phyloP scores from a whole-genome alignment of 2,329 filamentous ascomycete genomes.

The Plectosphaerella sp. region DNA sequence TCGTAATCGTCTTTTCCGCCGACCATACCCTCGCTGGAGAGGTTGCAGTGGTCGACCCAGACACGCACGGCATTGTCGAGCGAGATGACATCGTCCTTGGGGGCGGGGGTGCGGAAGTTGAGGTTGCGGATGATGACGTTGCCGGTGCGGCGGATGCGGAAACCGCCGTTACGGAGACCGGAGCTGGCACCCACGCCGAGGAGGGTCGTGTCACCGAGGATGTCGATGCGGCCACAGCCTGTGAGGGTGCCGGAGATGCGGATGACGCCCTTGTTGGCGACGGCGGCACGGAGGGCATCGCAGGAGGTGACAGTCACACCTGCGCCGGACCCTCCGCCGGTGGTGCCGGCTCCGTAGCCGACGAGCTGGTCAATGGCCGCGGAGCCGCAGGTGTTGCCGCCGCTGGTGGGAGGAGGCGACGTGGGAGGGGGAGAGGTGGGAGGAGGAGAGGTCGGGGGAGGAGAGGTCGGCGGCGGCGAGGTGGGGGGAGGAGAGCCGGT shows the following conservation, averaged over 20 bases:
- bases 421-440: background rate
- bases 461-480: background rate
- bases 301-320: constrained; percentile 40
- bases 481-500: background rate
- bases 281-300: constrained; percentile 31
- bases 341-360: constrained; percentile 32
- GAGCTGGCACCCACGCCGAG: constrained; percentile 42
- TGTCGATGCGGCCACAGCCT: constrained; percentile 35
- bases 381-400: constrained; percentile 8
- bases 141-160: constrained; percentile 39
- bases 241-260: constrained; percentile 39
- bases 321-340: constrained; percentile 38
- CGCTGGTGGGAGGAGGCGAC: background rate
- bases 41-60: constrained; percentile 39
- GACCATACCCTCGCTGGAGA: constrained; percentile 24
- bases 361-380: constrained; percentile 19
- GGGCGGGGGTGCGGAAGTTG: constrained; percentile 42
- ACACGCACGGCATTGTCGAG: constrained; percentile 42
- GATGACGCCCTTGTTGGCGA: constrained; percentile 34
- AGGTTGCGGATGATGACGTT: constrained; percentile 57
- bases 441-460: background rate
- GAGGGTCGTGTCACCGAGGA: constrained; percentile 45
- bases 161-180: constrained; percentile 37
- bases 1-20: constrained; percentile 37
- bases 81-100: constrained; percentile 44